Percentiles rank a stretch among this genome's conserved stretches.
phyloP scores from a whole-genome alignment of 2,329 filamentous ascomycete genomes.

The Amauroascus niger region DNA sequence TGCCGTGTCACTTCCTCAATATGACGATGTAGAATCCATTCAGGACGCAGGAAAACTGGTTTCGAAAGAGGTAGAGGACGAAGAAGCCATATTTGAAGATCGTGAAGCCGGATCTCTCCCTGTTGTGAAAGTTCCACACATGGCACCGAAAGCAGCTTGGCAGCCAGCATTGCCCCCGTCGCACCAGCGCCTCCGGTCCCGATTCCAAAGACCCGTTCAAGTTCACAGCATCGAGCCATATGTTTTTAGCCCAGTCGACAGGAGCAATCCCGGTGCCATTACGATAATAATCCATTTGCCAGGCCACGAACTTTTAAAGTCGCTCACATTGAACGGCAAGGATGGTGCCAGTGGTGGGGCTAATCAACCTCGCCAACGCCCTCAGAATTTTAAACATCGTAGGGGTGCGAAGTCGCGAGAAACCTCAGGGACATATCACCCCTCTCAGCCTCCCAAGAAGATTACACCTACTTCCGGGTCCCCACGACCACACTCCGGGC shows the following conservation, averaged over 20 bases:
- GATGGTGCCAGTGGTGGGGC: conserved; percentile 11
- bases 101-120: conserved; percentile 72
- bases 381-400: conserved; percentile 22
- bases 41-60: conserved; percentile 41
- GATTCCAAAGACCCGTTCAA: conserved; percentile 48
- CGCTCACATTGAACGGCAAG: conserved; percentile 32
- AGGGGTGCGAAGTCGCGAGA: conserved; percentile 29
- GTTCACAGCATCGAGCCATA: conserved; percentile 41
- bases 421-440: conserved; percentile 36
- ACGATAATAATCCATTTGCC: conserved; percentile 41
- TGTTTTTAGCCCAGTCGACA: conserved; percentile 33
- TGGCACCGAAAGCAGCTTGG: conserved; percentile 55
- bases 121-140: conserved; percentile 56
- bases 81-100: conserved; percentile 72
- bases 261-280: conserved; percentile 27
- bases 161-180: conserved; percentile 42
- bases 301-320: conserved; percentile 37
- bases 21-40: conserved; percentile 28
- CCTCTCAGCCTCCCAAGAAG: conserved; percentile 14
- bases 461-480: conserved; percentile 3
- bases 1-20: conserved; percentile 59
- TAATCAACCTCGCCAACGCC: conserved; percentile 23
- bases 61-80: conserved; percentile 63
- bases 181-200: conserved; percentile 29
- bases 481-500: conserved; percentile 1